phyloP scores from a whole-genome alignment of 2,329 filamentous ascomycete genomes.

The Colletotrichum falcatum region DNA sequence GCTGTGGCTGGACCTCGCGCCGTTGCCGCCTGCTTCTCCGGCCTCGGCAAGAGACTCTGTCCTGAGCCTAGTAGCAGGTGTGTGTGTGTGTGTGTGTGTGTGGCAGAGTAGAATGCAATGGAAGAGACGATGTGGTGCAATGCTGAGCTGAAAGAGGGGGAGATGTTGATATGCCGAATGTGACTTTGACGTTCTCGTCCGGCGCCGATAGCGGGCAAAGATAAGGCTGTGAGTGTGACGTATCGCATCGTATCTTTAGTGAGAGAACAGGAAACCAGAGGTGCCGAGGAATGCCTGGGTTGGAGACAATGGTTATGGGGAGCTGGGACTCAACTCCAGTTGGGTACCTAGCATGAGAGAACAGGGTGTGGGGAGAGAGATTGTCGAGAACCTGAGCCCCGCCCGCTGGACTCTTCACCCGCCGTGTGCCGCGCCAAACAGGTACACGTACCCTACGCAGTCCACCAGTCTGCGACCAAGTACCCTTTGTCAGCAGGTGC shows the following conservation, averaged over 20 bases:
- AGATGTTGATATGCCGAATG: constrained; percentile 8
- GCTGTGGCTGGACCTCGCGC: constrained; percentile 28
- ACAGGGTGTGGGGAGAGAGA: constrained; percentile 2
- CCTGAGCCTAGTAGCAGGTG: too few relatives aligned
- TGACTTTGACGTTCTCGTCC: constrained; percentile 34
- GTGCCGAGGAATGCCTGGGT: constrained; percentile 12
- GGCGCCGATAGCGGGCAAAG: not conserved
- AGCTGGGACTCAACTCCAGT: constrained; percentile 22
- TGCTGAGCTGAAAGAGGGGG: constrained; percentile 27
- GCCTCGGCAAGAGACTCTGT: constrained; percentile 35
- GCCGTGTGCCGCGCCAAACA: not conserved
- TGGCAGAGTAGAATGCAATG: too few relatives aligned
- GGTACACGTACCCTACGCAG: not conserved
- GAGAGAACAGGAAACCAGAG: not conserved
- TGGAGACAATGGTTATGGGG: not conserved
- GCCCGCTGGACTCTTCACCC: not conserved
- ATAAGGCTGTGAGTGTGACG: constrained; percentile 5
- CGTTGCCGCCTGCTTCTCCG: constrained; percentile 37
- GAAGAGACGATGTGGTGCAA: constrained; percentile 23
- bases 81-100: too few relatives aligned
- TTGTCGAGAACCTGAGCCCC: not conserved
- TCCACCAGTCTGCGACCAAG: not conserved
- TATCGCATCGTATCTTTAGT: constrained; percentile 2
- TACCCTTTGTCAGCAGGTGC: constrained; percentile 2
- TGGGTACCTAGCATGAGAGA: constrained; percentile 9